Conservation (phyloP, 306 rosid species). For the Inga laurina region DNA sequence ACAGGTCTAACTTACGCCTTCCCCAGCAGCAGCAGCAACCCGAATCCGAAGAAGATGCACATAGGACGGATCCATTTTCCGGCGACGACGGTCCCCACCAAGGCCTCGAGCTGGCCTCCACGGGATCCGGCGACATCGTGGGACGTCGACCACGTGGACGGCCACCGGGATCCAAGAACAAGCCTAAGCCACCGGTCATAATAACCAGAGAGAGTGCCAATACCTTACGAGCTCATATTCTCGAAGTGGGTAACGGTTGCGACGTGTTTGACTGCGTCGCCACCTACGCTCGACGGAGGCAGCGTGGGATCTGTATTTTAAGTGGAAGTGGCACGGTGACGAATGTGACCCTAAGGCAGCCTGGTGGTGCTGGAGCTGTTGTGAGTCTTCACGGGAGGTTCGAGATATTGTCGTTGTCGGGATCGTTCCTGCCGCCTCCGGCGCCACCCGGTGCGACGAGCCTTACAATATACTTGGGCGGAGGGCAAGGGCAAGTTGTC, state of each 20-base stretch:
- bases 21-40: conserved; percentile 50
- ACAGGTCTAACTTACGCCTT: conserved; percentile 61
- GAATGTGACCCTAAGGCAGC: conserved; percentile 84
- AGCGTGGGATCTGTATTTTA: conserved; percentile 92
- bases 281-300: conserved; percentile 82
- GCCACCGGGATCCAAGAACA: conserved; percentile 88
- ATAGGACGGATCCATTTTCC: conserved; percentile 41
- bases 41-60: conserved; percentile 45
- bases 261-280: conserved; percentile 87
- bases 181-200: conserved; percentile 79
- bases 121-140: conserved; percentile 47
- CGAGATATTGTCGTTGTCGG: conserved; percentile 84
- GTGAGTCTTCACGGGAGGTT: conserved; percentile 87
- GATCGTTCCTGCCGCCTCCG: conserved; percentile 92
- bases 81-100: conserved; percentile 52
- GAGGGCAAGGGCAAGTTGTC: conserved; percentile 92
- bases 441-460: conserved; percentile 96
- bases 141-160: conserved; percentile 85
- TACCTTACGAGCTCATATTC: conserved; percentile 88
- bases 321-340: conserved; percentile 89
- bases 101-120: conserved; percentile 44
- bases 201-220: conserved; percentile 93
- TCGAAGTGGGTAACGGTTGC: conserved; percentile 74
- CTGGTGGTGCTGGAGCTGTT: conserved; percentile 69
- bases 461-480: conserved; percentile 74